Conservation (phyloP, 495 filamentous ascomycete species). For the Podospora pseudocomata region DNA sequence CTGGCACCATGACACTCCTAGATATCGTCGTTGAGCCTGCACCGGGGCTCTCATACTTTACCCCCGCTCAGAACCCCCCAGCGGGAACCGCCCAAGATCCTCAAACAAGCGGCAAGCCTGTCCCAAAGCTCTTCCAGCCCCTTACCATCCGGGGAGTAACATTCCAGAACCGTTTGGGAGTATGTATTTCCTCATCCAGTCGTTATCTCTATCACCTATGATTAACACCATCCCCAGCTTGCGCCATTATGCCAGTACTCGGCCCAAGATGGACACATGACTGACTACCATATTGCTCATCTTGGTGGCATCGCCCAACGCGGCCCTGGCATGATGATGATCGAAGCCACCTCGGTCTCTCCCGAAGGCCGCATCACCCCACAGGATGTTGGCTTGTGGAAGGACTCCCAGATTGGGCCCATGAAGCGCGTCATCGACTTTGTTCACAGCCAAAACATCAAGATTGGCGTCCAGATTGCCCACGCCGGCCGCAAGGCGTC, state of each 20-base stretch:
- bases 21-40: constrained; percentile 11
- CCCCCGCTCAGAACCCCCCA: constrained; percentile 60
- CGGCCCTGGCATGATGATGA: constrained; percentile 65
- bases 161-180: background rate
- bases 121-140: constrained; percentile 64
- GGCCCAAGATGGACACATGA: constrained; percentile 47
- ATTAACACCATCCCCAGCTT: constrained; percentile 18
- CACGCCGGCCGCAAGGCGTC: constrained; percentile 76
- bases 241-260: constrained; percentile 68
- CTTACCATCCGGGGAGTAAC: constrained; percentile 53
- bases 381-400: constrained; percentile 67
- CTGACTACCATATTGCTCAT: constrained; percentile 36
- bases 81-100: constrained; percentile 62
- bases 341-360: constrained; percentile 69
- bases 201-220: background rate
- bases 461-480: constrained; percentile 69
- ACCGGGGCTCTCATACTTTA: constrained; percentile 61
- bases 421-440: constrained; percentile 63
- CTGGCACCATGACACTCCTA: background rate
- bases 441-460: constrained; percentile 63
- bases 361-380: constrained; percentile 77
- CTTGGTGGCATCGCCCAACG: constrained; percentile 56
- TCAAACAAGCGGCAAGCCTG: constrained; percentile 51
- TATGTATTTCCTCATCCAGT: background rate
- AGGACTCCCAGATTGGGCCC: constrained; percentile 64